Percentiles rank a stretch among this genome's conserved stretches.
phyloP scores from a whole-genome alignment of 768 basidiomycete species.

The Collybiopsis luxurians region DNA sequence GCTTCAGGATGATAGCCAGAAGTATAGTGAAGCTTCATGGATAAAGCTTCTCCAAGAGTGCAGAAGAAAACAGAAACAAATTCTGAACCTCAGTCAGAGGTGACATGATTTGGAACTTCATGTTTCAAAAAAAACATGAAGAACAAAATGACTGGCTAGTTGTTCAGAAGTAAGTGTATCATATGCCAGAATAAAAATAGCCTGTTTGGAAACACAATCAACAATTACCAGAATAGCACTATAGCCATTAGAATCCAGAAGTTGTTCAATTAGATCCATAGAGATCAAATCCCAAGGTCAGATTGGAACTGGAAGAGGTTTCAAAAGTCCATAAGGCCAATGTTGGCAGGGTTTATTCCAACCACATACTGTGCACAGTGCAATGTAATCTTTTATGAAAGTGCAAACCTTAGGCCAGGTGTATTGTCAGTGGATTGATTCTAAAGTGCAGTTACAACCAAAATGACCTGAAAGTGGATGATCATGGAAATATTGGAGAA shows the following conservation, averaged over 20 bases:
- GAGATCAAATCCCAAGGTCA: too few relatives aligned
- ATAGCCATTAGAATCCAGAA: too few relatives aligned
- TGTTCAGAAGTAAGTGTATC: constrained; percentile 10
- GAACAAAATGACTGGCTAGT: constrained; percentile 12
- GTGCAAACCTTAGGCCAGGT: constrained; percentile 5
- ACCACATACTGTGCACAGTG: constrained; percentile 22
- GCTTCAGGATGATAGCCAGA: background rate
- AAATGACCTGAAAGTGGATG: constrained; percentile 25
- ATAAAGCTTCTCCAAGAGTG: background rate
- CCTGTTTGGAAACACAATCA: constrained; percentile 6
- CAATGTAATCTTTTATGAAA: constrained; percentile 16
- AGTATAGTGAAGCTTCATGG: background rate
- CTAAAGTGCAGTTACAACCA: constrained; percentile 24
- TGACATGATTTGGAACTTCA: constrained; percentile 15
- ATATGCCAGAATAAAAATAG: constrained; percentile 12
- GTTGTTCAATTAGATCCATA: too few relatives aligned
- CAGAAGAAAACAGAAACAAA: constrained; percentile 19
- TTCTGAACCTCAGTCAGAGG: constrained; percentile 15
- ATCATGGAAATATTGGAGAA: constrained; percentile 23
- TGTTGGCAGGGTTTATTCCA: too few relatives aligned
- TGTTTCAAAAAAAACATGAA: constrained; percentile 21
- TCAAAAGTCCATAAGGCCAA: too few relatives aligned
- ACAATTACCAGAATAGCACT: too few relatives aligned
- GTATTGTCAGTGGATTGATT: background rate
- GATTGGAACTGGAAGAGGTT: too few relatives aligned